Evolutionary conservation across 129 eudicot species (phyloP).

Genomic region (Dittrichia graveolens): DNA sequence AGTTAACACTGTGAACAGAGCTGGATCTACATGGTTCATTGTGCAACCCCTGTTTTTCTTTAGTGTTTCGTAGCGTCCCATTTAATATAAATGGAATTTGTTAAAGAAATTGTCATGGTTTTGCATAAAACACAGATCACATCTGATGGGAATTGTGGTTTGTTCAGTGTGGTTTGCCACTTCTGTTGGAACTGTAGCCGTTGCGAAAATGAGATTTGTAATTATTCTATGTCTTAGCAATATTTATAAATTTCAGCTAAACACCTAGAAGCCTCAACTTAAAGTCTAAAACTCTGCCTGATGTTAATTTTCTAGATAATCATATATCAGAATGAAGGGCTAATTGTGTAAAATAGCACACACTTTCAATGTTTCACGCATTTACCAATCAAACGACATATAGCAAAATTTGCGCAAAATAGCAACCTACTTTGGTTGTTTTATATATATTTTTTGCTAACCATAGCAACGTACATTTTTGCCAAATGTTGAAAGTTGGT

Average conservation of each 20-base stretch:
- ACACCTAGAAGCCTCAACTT: neutral
- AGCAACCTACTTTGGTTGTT: too few species aligned
- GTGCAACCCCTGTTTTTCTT: neutral
- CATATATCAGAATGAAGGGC: too few species aligned
- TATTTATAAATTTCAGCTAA: neutral
- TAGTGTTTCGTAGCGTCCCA: neutral
- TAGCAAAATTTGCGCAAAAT: too few species aligned
- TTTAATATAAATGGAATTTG: neutral
- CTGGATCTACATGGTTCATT: conserved; percentile 1
- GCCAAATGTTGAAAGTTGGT: too few species aligned
- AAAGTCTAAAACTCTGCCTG: neutral
- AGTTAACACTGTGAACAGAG: conserved; percentile 2
- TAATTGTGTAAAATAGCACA: too few species aligned
- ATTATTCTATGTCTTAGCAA: neutral
- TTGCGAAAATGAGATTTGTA: neutral
- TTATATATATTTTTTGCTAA: too few species aligned
- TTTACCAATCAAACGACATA: too few species aligned
- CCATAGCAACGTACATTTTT: too few species aligned
- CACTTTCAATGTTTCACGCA: too few species aligned
- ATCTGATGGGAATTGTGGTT: conserved; percentile 1
- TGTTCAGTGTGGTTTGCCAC: conserved; percentile 15
- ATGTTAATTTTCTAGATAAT: neutral
- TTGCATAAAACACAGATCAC: conserved; percentile 13
- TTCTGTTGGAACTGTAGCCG: conserved; percentile 16
- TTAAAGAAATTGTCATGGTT: conserved; percentile 10